Evolutionary conservation across 2,329 filamentous ascomycete genomes (phyloP).

Genomic region (Fusarium sp.): DNA sequence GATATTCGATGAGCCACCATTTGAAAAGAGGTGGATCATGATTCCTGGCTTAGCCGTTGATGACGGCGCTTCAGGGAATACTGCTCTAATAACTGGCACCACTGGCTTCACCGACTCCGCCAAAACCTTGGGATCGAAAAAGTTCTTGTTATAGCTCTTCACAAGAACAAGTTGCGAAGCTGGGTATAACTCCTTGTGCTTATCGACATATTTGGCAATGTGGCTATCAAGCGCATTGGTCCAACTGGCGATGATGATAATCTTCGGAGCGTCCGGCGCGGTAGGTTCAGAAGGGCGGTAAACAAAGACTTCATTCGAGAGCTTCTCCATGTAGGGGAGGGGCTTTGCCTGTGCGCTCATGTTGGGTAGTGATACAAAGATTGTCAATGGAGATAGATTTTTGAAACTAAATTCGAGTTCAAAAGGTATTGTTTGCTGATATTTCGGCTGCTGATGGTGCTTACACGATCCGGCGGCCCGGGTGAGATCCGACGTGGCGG

Average conservation of each 20-base stretch:
- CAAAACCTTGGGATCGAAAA: background rate
- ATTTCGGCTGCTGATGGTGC: background rate
- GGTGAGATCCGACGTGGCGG: background rate
- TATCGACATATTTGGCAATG: slow-evolving; percentile 28
- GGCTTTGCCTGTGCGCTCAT: background rate
- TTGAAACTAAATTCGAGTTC: background rate
- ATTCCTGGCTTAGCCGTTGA: background rate
- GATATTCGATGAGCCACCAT: slow-evolving; percentile 9
- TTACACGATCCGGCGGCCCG: background rate
- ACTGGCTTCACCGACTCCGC: background rate
- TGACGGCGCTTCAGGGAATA: background rate
- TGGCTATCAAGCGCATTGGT: slow-evolving; percentile 16
- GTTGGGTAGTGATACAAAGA: too few relatives aligned
- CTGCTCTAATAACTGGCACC: background rate
- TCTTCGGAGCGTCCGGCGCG: background rate
- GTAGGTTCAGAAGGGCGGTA: background rate
- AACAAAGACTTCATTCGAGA: slow-evolving; percentile 9
- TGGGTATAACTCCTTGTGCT: background rate
- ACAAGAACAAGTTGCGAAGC: background rate
- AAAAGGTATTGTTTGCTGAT: background rate
- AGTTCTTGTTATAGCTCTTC: background rate
- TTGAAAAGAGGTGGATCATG: slow-evolving; percentile 14
- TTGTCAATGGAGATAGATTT: background rate
- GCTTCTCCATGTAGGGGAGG: slow-evolving; percentile 20
- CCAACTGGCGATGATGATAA: slow-evolving; percentile 21